These are phyloP conservation scores for Euphorbia pulcherrima DNA, from an alignment of 345 rosid species.

Conservation along the genomic window DNA sequence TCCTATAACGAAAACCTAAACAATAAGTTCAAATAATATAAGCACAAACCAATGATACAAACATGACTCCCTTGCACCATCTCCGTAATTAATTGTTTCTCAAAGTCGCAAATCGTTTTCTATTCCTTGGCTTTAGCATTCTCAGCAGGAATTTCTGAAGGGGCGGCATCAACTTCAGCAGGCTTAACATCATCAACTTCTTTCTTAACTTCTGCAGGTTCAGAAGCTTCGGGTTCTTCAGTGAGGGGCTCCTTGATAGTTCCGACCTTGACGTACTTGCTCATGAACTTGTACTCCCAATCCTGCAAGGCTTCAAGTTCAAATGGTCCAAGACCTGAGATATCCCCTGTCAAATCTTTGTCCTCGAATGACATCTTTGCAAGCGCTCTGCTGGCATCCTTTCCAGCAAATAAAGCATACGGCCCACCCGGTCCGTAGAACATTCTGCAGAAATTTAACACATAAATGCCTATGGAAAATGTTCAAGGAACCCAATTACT, in stretches of 20 bases:
- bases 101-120: not conserved
- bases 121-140: constrained; percentile 35
- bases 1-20: constrained; percentile 12
- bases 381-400: constrained; percentile 95
- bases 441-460: constrained; percentile 50
- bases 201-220: constrained; percentile 35
- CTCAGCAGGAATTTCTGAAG: constrained; percentile 26
- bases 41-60: constrained; percentile 12
- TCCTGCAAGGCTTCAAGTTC: constrained; percentile 97
- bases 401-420: constrained; percentile 92
- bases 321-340: constrained; percentile 88
- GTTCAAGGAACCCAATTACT: not conserved
- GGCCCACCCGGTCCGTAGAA: constrained; percentile 99
- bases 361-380: constrained; percentile 99
- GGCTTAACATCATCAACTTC: constrained; percentile 41
- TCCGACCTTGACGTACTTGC: constrained; percentile 92
- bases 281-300: constrained; percentile 99
- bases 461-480: not conserved
- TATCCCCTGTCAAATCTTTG: constrained; percentile 81
- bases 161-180: constrained; percentile 38
- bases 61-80: constrained; percentile 5
- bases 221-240: constrained; percentile 40
- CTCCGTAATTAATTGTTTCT: not conserved
- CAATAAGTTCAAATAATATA: constrained; percentile 12
- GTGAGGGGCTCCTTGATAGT: constrained; percentile 48